Evolutionary conservation across 495 filamentous ascomycete genomes (phyloP).

Genomic region (Podospora pseudocomata): DNA sequence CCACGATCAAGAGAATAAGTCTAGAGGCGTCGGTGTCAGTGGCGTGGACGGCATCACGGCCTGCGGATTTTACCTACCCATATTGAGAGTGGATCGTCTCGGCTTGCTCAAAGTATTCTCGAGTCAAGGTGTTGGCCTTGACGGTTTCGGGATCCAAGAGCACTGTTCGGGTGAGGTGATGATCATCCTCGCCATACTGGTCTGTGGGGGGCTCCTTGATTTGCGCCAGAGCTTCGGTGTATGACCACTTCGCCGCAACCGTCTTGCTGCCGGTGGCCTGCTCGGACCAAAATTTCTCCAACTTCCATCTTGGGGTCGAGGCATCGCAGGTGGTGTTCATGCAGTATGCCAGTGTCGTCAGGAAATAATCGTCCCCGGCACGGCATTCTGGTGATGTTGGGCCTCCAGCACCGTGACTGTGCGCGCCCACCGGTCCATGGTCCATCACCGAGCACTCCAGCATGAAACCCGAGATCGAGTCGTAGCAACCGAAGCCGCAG

Average conservation of each 20-base stretch:
- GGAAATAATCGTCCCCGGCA: slow-evolving; percentile 34
- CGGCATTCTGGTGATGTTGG: slow-evolving; percentile 35
- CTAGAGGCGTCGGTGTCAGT: not conserved
- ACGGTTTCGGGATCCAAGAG: slow-evolving; percentile 22
- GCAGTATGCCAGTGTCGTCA: slow-evolving; percentile 39
- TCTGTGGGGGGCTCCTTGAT: not conserved
- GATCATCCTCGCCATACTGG: slow-evolving; percentile 9
- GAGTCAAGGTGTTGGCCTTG: slow-evolving; percentile 4
- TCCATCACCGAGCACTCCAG: slow-evolving; percentile 29
- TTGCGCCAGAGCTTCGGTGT: slow-evolving; percentile 20
- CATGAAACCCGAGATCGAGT: slow-evolving; percentile 23
- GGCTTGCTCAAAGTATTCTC: slow-evolving; percentile 11
- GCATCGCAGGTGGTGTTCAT: slow-evolving; percentile 31
- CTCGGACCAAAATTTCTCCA: slow-evolving; percentile 35
- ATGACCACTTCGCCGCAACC: slow-evolving; percentile 15
- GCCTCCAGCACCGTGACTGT: slow-evolving; percentile 16
- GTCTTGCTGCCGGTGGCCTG: slow-evolving; percentile 7
- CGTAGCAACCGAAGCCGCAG: slow-evolving; percentile 35
- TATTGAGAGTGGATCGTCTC: slow-evolving; percentile 6
- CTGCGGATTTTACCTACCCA: not conserved
- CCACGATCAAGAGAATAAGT: slow-evolving; percentile 25
- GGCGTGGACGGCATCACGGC: not conserved
- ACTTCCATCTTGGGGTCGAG: slow-evolving; percentile 20
- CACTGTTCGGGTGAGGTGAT: slow-evolving; percentile 30
- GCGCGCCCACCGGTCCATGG: slow-evolving; percentile 9